Percentiles rank a stretch among this genome's conserved stretches.
phyloP scores from a whole-genome alignment of 176 grass and related monocot genomes.

The Alopecurus myosuroides region DNA sequence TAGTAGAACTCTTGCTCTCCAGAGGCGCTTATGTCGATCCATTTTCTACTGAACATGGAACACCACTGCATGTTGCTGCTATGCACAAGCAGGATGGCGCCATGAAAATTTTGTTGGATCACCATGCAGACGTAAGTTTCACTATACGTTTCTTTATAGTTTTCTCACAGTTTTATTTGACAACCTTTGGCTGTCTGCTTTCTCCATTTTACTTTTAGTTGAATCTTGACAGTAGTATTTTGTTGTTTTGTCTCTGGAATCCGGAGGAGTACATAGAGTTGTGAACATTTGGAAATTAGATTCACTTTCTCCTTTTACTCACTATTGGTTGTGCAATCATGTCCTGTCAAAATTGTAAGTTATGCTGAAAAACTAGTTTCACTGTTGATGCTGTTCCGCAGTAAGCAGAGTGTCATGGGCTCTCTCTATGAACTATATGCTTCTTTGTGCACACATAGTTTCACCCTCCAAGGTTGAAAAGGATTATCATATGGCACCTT shows the following conservation, averaged over 20 bases:
- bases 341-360: background rate
- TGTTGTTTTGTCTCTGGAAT: background rate
- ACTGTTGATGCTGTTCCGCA: background rate
- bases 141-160: background rate
- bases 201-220: background rate
- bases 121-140: conserved; percentile 9
- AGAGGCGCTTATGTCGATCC: conserved; percentile 1
- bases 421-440: background rate
- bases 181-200: background rate
- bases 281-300: background rate
- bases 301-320: background rate
- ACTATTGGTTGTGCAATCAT: background rate
- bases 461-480: background rate
- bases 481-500: background rate
- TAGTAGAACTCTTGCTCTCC: background rate
- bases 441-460: background rate
- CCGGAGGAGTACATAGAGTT: background rate
- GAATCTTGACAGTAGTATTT: background rate
- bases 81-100: background rate
- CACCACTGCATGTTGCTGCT: background rate
- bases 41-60: background rate
- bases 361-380: background rate
- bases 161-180: background rate
- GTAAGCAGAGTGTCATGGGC: background rate
- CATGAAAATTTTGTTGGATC: conserved; percentile 12